These are phyloP conservation scores for Ananas comosus DNA, from an alignment of 176 grass and related monocot species.

Conservation along the genomic window DNA sequence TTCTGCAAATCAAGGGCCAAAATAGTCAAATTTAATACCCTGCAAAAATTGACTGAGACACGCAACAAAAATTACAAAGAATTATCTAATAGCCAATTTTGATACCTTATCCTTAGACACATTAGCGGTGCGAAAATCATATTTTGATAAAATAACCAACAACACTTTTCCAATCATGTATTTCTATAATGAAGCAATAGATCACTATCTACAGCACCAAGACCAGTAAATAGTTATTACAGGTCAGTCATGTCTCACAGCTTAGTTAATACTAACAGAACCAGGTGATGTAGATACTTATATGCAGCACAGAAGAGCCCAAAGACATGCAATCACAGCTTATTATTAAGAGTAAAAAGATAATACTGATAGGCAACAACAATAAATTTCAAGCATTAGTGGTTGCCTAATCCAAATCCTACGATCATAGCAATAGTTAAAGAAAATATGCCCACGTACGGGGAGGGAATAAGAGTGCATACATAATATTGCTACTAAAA, in stretches of 20 bases:
- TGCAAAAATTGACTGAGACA: not conserved
- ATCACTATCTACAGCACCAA: no score
- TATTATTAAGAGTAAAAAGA: not conserved
- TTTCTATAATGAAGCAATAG: no score
- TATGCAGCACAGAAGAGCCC: not conserved
- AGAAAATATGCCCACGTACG: no score
- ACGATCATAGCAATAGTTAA: no score
- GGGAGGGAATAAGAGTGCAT: no score
- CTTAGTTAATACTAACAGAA: not conserved
- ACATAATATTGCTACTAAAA: no score
- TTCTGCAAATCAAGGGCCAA: conserved; percentile 20
- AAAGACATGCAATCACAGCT: not conserved
- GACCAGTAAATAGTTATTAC: not conserved
- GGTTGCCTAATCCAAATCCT: no score
- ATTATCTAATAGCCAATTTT: not conserved
- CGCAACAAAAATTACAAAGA: not conserved
- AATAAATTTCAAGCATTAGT: no score
- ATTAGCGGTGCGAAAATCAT: not conserved
- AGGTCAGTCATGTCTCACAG: not conserved
- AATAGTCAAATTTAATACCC: conserved; percentile 1
- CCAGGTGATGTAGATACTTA: not conserved
- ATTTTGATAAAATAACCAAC: no score
- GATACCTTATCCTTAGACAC: not conserved
- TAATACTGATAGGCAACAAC: no score
- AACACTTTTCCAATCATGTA: no score